Conservation (phyloP, 352 stramenopile genomes). For the Globisporangium cederbergense region DNA sequence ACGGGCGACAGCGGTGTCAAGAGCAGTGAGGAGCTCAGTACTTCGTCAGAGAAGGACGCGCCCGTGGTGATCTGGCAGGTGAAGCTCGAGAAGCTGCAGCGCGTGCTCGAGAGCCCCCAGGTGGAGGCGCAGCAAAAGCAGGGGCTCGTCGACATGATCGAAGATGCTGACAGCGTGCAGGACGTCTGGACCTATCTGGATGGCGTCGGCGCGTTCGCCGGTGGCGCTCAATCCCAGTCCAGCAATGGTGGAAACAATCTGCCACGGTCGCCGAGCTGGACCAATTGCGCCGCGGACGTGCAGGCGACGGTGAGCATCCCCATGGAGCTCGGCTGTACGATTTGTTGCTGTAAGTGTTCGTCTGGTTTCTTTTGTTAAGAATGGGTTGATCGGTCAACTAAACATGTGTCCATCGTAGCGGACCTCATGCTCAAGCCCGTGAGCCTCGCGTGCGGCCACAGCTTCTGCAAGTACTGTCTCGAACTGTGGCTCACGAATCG, state of each 20-base stretch:
- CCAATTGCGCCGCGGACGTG: neutral
- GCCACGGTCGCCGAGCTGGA: neutral
- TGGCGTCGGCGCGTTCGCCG: neutral
- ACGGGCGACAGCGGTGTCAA: neutral
- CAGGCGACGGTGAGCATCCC: conserved; percentile 20
- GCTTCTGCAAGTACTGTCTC: conserved; percentile 43
- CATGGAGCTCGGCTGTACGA: conserved; percentile 29
- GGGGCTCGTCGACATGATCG: conserved; percentile 17
- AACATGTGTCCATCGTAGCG: conserved; percentile 13
- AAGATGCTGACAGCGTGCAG: conserved; percentile 13
- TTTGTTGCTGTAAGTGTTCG: conserved; percentile 37
- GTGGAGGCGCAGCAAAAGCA: conserved; percentile 13
- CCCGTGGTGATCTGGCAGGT: conserved; percentile 7
- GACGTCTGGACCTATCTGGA: conserved; percentile 14
- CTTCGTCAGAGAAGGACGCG: neutral
- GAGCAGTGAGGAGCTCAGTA: neutral
- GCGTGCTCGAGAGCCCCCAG: conserved; percentile 17
- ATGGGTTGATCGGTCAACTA: neutral
- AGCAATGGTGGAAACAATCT: neutral
- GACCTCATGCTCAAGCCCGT: conserved; percentile 46
- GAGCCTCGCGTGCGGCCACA: conserved; percentile 39
- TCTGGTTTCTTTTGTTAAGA: neutral
- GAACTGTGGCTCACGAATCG: conserved; percentile 40
- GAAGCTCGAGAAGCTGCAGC: conserved; percentile 15
- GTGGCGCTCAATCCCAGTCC: neutral